A percentile compares a stretch with the other conserved stretches of the same genome.
Evolutionary conservation across 2,329 filamentous ascomycete species (phyloP).

Genomic region (Neofusicoccum cordaticola): DNA sequence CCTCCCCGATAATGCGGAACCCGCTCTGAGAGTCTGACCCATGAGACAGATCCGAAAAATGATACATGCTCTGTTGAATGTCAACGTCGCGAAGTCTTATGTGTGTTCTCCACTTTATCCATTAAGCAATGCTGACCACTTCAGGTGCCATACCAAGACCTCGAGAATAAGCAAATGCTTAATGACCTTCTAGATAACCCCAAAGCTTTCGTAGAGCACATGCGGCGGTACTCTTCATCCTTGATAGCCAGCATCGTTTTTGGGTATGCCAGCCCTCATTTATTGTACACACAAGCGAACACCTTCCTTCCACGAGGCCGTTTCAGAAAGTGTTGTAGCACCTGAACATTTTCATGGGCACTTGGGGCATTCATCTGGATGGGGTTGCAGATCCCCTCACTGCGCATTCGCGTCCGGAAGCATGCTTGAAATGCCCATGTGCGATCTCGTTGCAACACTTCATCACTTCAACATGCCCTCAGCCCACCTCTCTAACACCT

Average conservation of each 20-base stretch:
- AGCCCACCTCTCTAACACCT: background rate
- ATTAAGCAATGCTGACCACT: background rate
- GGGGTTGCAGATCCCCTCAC: no score
- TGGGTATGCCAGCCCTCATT: slow-evolving; percentile 32
- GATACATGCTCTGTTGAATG: slow-evolving; percentile 22
- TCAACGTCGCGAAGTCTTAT: slow-evolving; percentile 21
- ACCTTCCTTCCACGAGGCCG: no score
- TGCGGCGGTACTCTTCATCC: slow-evolving; percentile 50
- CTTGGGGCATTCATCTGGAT: no score
- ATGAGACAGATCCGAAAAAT: slow-evolving; percentile 18
- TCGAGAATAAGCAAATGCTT: slow-evolving; percentile 57
- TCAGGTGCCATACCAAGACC: slow-evolving; percentile 53
- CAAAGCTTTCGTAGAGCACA: slow-evolving; percentile 42
- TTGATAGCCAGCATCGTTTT: slow-evolving; percentile 52
- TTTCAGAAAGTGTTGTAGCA: no score
- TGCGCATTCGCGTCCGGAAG: no score
- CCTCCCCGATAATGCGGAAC: background rate
- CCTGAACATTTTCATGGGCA: no score
- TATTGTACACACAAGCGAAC: background rate
- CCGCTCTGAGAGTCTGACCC: background rate
- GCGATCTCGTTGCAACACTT: no score
- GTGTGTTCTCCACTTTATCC: background rate
- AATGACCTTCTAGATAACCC: slow-evolving; percentile 47
- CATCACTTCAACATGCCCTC: background rate
- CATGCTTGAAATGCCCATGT: no score